Conservation (phyloP, 2,329 filamentous ascomycete genomes). For the Exophiala mesophila region DNA sequence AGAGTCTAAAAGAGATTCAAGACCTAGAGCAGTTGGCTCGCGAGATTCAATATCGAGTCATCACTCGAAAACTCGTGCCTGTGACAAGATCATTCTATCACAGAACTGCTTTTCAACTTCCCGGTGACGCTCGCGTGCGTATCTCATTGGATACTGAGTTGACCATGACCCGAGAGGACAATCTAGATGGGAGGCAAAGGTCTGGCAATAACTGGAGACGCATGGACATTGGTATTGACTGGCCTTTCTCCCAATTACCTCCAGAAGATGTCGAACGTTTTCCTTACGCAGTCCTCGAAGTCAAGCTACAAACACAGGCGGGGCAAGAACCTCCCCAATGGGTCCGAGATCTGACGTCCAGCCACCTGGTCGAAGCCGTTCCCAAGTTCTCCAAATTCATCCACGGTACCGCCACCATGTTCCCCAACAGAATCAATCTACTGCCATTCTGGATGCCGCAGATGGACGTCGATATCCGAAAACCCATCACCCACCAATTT, state of each 20-base stretch:
- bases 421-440: conserved; percentile 80
- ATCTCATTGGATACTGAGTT: conserved; percentile 96
- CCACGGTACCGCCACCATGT: conserved; percentile 82
- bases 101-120: conserved; percentile 94
- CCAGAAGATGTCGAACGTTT: conserved; percentile 82
- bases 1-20: conserved; percentile 83
- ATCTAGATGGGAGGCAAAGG: conserved; percentile 72
- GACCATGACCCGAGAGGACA: conserved; percentile 92
- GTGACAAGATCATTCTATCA: conserved; percentile 97
- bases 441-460: conserved; percentile 97
- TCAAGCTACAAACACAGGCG: conserved; percentile 93
- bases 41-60: conserved; percentile 88
- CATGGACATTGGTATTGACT: conserved; percentile 97
- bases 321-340: conserved; percentile 94
- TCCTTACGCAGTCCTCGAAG: conserved; percentile 92
- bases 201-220: conserved; percentile 89
- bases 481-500: conserved; percentile 81
- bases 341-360: conserved; percentile 88
- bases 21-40: conserved; percentile 81
- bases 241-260: conserved; percentile 83
- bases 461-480: conserved; percentile 96
- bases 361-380: conserved; percentile 95
- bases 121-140: conserved; percentile 89
- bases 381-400: conserved; percentile 99
- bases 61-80: conserved; percentile 80